A percentile compares a stretch with the other conserved stretches of the same genome.
Conservation (phyloP, 352 stramenopile species). For the Halophytophthora batemanensis region DNA sequence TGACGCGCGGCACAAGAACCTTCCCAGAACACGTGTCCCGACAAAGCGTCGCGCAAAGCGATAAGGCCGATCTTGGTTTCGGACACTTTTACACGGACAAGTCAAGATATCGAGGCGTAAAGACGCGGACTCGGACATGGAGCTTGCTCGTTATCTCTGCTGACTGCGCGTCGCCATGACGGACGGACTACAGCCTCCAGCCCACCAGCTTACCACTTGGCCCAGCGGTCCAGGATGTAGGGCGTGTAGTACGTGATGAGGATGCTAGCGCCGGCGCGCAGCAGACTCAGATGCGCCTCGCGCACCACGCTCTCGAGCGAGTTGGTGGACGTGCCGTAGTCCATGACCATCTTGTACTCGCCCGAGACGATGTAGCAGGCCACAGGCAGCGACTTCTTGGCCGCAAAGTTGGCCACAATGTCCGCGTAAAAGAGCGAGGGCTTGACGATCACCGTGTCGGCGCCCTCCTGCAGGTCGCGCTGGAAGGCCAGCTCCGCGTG, state of each 20-base stretch:
- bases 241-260: constrained; percentile 98
- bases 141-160: too few species aligned
- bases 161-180: neutral
- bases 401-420: constrained; percentile 93
- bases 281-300: constrained; percentile 73
- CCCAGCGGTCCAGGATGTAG: constrained; percentile 82
- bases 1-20: too few species aligned
- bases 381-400: constrained; percentile 92
- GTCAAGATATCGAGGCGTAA: too few species aligned
- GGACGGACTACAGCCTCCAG: too few species aligned
- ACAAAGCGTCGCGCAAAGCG: too few species aligned
- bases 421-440: constrained; percentile 98
- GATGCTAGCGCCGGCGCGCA: constrained; percentile 94
- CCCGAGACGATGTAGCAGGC: constrained; percentile 98
- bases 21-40: too few species aligned
- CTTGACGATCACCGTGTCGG: constrained; percentile 99
- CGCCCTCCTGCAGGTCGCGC: constrained; percentile 86
- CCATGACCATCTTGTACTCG: constrained; percentile 99
- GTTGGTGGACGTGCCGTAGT: constrained; percentile 81
- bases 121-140: too few species aligned
- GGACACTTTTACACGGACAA: too few species aligned
- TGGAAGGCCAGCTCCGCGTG: constrained; percentile 78
- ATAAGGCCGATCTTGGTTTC: too few species aligned
- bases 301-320: constrained; percentile 84
- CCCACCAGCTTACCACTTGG: constrained; percentile 76